phyloP scores from a whole-genome alignment of 1,139 yeast species.

The Saccharomyces hybrid region DNA sequence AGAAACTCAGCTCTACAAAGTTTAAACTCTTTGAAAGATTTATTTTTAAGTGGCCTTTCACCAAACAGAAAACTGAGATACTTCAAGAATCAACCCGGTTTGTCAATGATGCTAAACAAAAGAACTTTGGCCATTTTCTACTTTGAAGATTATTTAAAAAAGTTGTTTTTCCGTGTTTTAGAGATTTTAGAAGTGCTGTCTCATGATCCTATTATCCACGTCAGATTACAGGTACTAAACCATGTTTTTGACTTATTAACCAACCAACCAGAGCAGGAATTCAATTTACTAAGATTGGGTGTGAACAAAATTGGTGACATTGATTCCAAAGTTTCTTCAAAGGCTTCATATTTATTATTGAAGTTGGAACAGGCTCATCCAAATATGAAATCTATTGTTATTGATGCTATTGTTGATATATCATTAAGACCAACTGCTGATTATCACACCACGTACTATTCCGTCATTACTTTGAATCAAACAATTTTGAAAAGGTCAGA shows the following conservation, averaged over 20 bases:
- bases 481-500: constrained; percentile 78
- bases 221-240: constrained; percentile 66
- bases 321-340: constrained; percentile 84
- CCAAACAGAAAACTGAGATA: constrained; percentile 77
- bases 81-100: constrained; percentile 68
- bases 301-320: constrained; percentile 91
- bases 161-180: constrained; percentile 63
- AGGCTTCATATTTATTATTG: constrained; percentile 73
- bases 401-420: constrained; percentile 73
- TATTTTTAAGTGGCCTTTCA: constrained; percentile 64
- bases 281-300: constrained; percentile 76
- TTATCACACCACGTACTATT: constrained; percentile 81
- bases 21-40: constrained; percentile 82
- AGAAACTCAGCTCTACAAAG: constrained; percentile 94
- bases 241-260: constrained; percentile 75
- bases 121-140: constrained; percentile 64
- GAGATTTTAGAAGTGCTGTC: constrained; percentile 53
- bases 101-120: constrained; percentile 42
- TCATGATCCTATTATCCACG: constrained; percentile 87
- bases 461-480: constrained; percentile 83
- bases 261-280: constrained; percentile 97
- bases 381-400: constrained; percentile 79
- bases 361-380: constrained; percentile 89
- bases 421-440: constrained; percentile 70
- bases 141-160: constrained; percentile 84